A percentile compares a stretch with the other conserved stretches of the same genome.
Evolutionary conservation across 2,329 filamentous ascomycete species (phyloP).

Genomic region (Coniochaeta sp.): DNA sequence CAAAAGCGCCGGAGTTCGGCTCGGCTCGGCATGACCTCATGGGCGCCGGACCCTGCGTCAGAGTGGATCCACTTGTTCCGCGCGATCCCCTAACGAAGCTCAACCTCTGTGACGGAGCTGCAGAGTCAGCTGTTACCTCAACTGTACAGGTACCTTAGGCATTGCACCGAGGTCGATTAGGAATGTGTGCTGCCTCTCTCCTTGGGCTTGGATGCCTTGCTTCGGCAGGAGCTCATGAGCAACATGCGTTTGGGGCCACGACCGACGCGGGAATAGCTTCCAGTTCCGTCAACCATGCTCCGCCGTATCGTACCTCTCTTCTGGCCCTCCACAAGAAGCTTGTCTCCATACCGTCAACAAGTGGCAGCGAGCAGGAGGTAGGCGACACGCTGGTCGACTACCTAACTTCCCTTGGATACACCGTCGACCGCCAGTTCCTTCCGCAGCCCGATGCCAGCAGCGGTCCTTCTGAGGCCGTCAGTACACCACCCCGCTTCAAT

Average conservation of each 20-base stretch:
- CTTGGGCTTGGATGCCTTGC: neutral
- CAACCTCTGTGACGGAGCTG: no score
- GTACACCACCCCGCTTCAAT: conserved; percentile 54
- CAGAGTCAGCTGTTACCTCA: no score
- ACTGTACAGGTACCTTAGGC: neutral
- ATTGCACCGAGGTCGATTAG: neutral
- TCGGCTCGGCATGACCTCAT: neutral
- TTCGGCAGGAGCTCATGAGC: neutral
- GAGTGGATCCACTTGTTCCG: no score
- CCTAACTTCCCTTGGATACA: conserved; percentile 43
- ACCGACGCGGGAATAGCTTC: neutral
- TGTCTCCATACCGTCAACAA: conserved; percentile 67
- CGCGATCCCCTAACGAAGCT: no score
- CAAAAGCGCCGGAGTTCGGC: neutral
- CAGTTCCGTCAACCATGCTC: conserved; percentile 7
- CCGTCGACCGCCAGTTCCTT: conserved; percentile 33
- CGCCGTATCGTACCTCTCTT: conserved; percentile 42
- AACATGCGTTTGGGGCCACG: neutral
- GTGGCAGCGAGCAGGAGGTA: conserved; percentile 59
- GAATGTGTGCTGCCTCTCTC: neutral
- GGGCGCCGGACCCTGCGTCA: neutral
- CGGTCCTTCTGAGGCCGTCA: neutral
- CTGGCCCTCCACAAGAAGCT: conserved; percentile 69
- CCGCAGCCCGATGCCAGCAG: conserved; percentile 15
- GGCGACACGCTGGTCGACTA: conserved; percentile 63